Evolutionary conservation across 1,139 yeast species (phyloP).

Genomic region (Kodamaea sp.): DNA sequence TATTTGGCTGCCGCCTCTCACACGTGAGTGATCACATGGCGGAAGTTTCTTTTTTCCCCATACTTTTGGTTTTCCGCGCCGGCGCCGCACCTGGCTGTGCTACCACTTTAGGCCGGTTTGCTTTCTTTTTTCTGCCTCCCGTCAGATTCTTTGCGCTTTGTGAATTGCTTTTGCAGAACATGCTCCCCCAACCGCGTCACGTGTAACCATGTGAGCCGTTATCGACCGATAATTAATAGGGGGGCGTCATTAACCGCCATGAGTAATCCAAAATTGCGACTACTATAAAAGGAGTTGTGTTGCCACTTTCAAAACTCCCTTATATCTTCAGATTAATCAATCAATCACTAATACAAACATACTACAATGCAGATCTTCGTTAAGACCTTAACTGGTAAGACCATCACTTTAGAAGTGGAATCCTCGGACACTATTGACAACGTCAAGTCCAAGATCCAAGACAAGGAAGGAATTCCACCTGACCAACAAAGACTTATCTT

Average conservation of each 20-base stretch:
- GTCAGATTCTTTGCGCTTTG: background rate
- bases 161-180: slow-evolving; percentile 1
- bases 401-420: slow-evolving; percentile 69
- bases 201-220: slow-evolving; percentile 11
- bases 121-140: background rate
- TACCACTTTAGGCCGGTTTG: background rate
- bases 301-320: slow-evolving; percentile 12
- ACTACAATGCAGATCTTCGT: slow-evolving; percentile 35
- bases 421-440: slow-evolving; percentile 75
- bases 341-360: slow-evolving; percentile 3
- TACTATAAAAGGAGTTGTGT: slow-evolving; percentile 13
- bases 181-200: slow-evolving; percentile 6
- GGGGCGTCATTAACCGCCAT: slow-evolving; percentile 12
- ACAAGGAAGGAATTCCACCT: slow-evolving; percentile 55
- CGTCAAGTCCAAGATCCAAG: slow-evolving; percentile 55
- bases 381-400: slow-evolving; percentile 67
- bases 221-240: slow-evolving; percentile 13
- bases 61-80: background rate
- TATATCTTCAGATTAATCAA: background rate
- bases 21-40: slow-evolving; percentile 3
- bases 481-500: slow-evolving; percentile 58
- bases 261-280: slow-evolving; percentile 7
- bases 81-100: background rate
- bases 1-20: no score
- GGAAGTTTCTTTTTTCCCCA: slow-evolving; percentile 6